phyloP scores from a whole-genome alignment of 1,284 basidiomycete species.

The Irpex sp. region DNA sequence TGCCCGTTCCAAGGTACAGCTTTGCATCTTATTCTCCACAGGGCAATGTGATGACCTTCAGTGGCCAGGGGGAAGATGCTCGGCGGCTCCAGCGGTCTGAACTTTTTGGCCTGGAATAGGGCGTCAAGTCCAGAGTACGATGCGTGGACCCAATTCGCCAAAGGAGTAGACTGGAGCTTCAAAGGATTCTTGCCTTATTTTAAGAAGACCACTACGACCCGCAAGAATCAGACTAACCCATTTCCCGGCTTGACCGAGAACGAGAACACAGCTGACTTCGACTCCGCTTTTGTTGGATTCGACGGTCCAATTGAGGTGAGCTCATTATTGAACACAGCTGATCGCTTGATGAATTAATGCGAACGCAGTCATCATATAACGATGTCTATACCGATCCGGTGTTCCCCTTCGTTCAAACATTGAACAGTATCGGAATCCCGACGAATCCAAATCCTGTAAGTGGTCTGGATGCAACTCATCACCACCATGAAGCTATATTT shows the following conservation, averaged over 20 bases:
- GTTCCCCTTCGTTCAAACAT: constrained; percentile 15
- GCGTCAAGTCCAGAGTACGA: constrained; percentile 17
- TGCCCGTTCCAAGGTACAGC: constrained; percentile 1
- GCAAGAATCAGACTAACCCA: constrained; percentile 1
- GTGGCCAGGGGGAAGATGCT: constrained; percentile 17
- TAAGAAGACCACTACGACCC: constrained; percentile 13
- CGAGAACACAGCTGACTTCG: not conserved
- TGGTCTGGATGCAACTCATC: not conserved
- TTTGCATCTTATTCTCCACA: not conserved
- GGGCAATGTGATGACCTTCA: not conserved
- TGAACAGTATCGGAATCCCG: constrained; percentile 18
- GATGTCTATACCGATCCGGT: constrained; percentile 18
- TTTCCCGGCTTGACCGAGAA: constrained; percentile 5
- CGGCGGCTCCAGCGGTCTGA: constrained; percentile 20
- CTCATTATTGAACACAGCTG: not conserved
- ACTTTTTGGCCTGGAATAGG: constrained; percentile 17
- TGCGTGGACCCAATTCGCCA: constrained; percentile 13
- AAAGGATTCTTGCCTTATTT: constrained; percentile 16
- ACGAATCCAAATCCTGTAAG: constrained; percentile 22
- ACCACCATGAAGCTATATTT: not conserved
- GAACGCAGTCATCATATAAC: constrained; percentile 18
- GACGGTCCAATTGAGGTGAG: constrained; percentile 15
- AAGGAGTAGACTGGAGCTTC: constrained; percentile 14
- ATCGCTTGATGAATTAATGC: not conserved
- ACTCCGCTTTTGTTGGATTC: constrained; percentile 7